These are phyloP conservation scores for Solanum arcanum DNA, from an alignment of 257 asterid genomes.

Conservation along the genomic window DNA sequence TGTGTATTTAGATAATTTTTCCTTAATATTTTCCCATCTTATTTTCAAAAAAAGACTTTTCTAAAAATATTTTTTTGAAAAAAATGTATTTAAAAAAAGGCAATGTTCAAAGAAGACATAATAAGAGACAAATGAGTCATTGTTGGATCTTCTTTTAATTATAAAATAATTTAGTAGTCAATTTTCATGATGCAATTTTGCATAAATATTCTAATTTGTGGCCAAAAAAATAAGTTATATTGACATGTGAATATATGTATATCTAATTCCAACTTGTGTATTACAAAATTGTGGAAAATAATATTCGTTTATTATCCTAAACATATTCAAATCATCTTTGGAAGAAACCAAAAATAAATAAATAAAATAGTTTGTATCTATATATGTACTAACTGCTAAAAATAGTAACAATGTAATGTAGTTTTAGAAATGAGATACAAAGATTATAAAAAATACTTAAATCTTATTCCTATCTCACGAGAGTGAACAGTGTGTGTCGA, in stretches of 20 bases:
- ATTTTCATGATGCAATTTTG: background rate
- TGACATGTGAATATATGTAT: background rate
- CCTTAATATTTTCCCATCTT: background rate
- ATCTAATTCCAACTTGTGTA: background rate
- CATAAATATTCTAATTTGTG: background rate
- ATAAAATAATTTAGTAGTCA: background rate
- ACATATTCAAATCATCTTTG: background rate
- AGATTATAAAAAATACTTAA: background rate
- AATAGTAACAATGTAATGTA: fast-evolving
- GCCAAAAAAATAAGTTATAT: background rate
- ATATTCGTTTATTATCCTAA: background rate
- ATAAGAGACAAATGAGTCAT: background rate
- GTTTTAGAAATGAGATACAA: background rate
- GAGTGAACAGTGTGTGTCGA: fast-evolving
- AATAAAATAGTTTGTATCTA: background rate
- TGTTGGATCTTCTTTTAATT: background rate
- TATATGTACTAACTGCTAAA: background rate
- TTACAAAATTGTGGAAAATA: background rate
- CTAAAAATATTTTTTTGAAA: background rate
- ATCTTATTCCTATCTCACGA: background rate
- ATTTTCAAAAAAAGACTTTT: background rate
- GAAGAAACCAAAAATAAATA: background rate
- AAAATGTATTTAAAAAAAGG: background rate
- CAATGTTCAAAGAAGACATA: background rate
- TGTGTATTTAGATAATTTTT: too few relatives aligned